phyloP scores from a whole-genome alignment of 495 filamentous ascomycete genomes.

The Podospora fimiseda region DNA sequence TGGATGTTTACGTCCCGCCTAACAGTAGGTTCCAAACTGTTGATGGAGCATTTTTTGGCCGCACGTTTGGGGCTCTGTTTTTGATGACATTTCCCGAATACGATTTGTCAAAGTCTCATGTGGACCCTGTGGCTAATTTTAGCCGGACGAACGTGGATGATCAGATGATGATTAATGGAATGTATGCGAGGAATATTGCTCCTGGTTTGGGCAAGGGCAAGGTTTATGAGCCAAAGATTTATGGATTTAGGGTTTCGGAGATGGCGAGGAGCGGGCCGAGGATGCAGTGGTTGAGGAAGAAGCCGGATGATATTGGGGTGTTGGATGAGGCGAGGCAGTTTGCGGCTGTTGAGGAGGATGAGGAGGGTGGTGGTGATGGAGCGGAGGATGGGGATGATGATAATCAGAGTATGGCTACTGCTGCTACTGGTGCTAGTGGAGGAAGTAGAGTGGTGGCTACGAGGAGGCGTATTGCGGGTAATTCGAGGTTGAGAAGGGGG shows the following conservation, averaged over 20 bases:
- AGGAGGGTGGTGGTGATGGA: conserved; percentile 37
- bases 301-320: conserved; percentile 69
- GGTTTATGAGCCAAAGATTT: conserved; percentile 92
- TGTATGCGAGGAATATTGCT: conserved; percentile 73
- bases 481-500: conserved; percentile 19
- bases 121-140: conserved; percentile 38
- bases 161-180: conserved; percentile 67
- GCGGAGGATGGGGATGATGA: conserved; percentile 35
- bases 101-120: conserved; percentile 57
- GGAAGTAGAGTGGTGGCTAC: conserved; percentile 28
- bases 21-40: conserved; percentile 96
- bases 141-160: conserved; percentile 36
- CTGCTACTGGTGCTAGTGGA: no score
- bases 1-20: conserved; percentile 94
- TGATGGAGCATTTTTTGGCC: conserved; percentile 97
- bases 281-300: conserved; percentile 92
- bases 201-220: conserved; percentile 76
- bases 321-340: conserved; percentile 70
- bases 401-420: conserved; percentile 42
- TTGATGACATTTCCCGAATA: conserved; percentile 98
- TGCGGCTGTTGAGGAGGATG: conserved; percentile 41
- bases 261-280: conserved; percentile 77
- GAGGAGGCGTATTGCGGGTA: conserved; percentile 31
- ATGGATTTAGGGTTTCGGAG: conserved; percentile 91
- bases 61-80: conserved; percentile 88